Base-by-base conservation (phyloP, 2,329 filamentous ascomycete genomes). In the Sporothrix luriei region DNA sequence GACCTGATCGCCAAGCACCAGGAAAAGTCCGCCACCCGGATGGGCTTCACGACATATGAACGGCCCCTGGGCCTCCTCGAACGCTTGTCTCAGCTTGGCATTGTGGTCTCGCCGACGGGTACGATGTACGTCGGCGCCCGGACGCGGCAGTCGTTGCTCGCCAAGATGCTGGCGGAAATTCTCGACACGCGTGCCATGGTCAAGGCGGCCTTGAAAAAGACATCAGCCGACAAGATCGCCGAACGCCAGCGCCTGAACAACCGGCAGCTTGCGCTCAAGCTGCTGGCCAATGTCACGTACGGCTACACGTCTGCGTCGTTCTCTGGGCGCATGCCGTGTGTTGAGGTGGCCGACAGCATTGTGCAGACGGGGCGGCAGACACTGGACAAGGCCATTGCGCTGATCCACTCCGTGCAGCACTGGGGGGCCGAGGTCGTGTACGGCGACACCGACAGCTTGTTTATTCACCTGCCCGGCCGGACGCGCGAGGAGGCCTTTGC, bases 351-450 rank as follows among this genome's bases (percentile, higher is more conserved):
- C 9, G 95, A 99, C 80, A 97, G 93, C 79, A 99, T 99, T 75
- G 95, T 99, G 0, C 94, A 99, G 78, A 97, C 94, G 0, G 95
- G 91, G 0, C 88, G 95, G 14, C 95, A 99, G 79, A 99, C 94
- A 0, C 86, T 99, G 0, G 95, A 99, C 78, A 93, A 93, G 71
- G 92, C 95, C 2, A 97, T 98, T 73, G 93, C 93, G 0, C 84
- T 94, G 69, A 98, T 99, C 49, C 95, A 99, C 76, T 93, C 92
- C 0, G 89, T 94, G 14, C 86, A 90, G 73, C 86, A 87, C 72
- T 99, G 96, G 96, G 91, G 90, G 11, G 95, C 95, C 1, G 95
- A 99, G 79, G 95, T 99, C 0, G 94, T 99, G 0, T 99, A 99
- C 75, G 96, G 95, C 69, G 95, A 99, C 78, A 99, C 96, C 0